Evolutionary conservation across 2,329 filamentous ascomycete genomes (phyloP).

Genomic region (Byssothecium circinans): DNA sequence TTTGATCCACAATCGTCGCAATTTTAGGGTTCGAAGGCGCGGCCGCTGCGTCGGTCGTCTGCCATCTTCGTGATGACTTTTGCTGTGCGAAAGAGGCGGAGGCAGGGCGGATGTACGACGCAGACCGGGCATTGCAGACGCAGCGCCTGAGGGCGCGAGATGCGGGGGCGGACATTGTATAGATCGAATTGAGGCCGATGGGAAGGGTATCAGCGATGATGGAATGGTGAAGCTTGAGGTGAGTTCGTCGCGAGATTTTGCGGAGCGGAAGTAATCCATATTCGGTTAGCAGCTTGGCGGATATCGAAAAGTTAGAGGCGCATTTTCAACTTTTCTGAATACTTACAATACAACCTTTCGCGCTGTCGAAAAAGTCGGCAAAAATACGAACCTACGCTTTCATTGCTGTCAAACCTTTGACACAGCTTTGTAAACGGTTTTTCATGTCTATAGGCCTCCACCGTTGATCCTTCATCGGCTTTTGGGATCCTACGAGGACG

Average conservation of each 20-base stretch:
- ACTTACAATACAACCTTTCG: too few relatives aligned
- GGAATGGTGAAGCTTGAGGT: slow-evolving; percentile 13
- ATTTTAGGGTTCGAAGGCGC: slow-evolving; percentile 82
- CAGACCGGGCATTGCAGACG: slow-evolving; percentile 39
- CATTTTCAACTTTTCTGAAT: too few relatives aligned
- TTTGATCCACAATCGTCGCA: slow-evolving; percentile 91
- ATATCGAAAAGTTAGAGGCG: slow-evolving; percentile 1
- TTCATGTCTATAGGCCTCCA: too few relatives aligned
- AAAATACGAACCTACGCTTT: too few relatives aligned
- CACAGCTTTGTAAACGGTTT: too few relatives aligned
- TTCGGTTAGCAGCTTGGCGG: slow-evolving; percentile 22
- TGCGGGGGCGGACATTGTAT: slow-evolving; percentile 49
- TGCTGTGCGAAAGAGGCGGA: slow-evolving; percentile 39
- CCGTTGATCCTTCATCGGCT: too few relatives aligned
- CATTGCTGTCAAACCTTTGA: too few relatives aligned
- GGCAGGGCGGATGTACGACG: slow-evolving; percentile 32
- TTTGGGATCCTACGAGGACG: too few relatives aligned
- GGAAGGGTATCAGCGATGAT: slow-evolving; percentile 16
- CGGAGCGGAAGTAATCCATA: slow-evolving; percentile 24
- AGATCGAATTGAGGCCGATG: slow-evolving; percentile 9
- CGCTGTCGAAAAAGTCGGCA: too few relatives aligned
- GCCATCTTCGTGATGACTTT: slow-evolving; percentile 70
- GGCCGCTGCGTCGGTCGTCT: slow-evolving; percentile 75
- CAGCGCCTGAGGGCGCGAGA: slow-evolving; percentile 50
- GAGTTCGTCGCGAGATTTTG: slow-evolving; percentile 25